Evolutionary conservation across 805 yeast species (phyloP).

Genomic region (Yamadazyma insecticola): DNA sequence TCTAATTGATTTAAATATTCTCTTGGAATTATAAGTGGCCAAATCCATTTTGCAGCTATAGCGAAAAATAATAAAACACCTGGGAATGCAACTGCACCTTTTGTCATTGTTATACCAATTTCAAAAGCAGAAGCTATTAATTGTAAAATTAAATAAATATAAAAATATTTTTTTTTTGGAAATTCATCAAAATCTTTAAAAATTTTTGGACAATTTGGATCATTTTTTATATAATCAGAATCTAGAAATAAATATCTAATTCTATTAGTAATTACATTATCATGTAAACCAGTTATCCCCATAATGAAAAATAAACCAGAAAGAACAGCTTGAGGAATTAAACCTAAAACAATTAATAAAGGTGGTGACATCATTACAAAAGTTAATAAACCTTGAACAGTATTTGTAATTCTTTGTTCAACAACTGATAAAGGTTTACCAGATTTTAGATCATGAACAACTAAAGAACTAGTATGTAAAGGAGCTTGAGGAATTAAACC

Average conservation of each 20-base stretch:
- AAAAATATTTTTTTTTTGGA: constrained; percentile 43
- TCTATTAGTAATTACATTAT: constrained; percentile 59
- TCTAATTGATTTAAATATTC: constrained; percentile 64
- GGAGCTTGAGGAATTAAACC: constrained; percentile 98
- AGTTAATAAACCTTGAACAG: constrained; percentile 78
- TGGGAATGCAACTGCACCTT: constrained; percentile 94
- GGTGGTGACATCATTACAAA: constrained; percentile 90
- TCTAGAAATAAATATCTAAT: constrained; percentile 64
- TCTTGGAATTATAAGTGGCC: constrained; percentile 58
- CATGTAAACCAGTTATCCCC: constrained; percentile 79
- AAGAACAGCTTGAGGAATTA: constrained; percentile 88
- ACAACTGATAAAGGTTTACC: constrained; percentile 56
- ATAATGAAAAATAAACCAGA: constrained; percentile 91
- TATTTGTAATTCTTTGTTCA: constrained; percentile 85
- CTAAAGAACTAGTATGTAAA: constrained; percentile 74
- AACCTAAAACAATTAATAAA: constrained; percentile 68
- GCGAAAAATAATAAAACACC: constrained; percentile 72
- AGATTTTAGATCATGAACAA: constrained; percentile 44
- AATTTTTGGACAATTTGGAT: constrained; percentile 32
- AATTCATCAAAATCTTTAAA: constrained; percentile 26
- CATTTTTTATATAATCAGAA: constrained; percentile 28
- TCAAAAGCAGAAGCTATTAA: constrained; percentile 72
- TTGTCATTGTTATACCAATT: constrained; percentile 78
- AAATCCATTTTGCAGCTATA: constrained; percentile 51
- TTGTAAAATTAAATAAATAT: constrained; percentile 54